Evolutionary conservation across 306 rosid species (phyloP), one percentile per base, ranked within the genome.

Genomic region (Casuarina glauca): DNA sequence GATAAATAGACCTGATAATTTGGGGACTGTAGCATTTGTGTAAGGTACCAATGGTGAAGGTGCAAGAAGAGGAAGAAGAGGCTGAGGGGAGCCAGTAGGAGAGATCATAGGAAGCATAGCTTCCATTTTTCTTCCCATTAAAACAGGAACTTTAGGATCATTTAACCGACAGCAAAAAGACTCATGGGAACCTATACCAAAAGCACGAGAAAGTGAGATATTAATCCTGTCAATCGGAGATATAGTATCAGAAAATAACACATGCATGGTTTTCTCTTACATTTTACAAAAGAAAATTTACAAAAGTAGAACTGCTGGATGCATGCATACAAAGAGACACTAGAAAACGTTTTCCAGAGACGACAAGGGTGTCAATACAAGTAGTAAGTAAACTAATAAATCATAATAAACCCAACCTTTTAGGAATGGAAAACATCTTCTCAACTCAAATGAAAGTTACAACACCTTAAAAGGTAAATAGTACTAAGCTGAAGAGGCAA

Each of bases 31-130:
- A 54, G 82, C 85, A 80, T 95, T 95, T 53, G 97, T 91, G 83
- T 84, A 95, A 55, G 97, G 97, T 70, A 84, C 76, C 85, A 95
- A 54, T 7, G 99, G 97, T 57, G 97, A 93, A 48, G 99, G 99
- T 50, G 99, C 99, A 76, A 93, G 88, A 82, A 91, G 89, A 62
- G 99, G 99, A 82, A 95, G 82, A 76, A 93, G 90, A 13, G 99
- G 99, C 71, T 84, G 90, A 5, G 96, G 97, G 84, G 93, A 69
- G 74, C 83, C 91, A 51, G 82, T 80, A 9, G 97, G 97, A 3
- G 97, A 78, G 69, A 91, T 68, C 88, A 81, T 50, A 16, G 97
- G 93, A 32, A 88, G 68, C 85, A 86, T 81, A 41, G 83, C 68
- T 63, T 83, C 90, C 78, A 48, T 72, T 67, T 73, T 88, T 76